Conservation (phyloP, 192 early-diverging fungal species). For the Coemansia sp. region DNA sequence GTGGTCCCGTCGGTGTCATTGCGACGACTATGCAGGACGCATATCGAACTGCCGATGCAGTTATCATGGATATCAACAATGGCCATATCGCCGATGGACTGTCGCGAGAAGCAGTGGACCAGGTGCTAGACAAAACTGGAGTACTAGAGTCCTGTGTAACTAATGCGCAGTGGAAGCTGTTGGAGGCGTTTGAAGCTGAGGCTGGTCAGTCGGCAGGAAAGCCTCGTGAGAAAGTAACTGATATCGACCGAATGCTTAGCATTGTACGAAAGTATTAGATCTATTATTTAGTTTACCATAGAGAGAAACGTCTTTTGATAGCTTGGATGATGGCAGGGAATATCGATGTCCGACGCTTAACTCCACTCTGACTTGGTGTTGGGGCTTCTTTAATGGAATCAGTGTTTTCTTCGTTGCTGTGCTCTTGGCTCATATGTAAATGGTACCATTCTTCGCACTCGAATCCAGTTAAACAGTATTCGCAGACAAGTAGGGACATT, state of each 20-base stretch:
- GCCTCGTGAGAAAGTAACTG: conserved; percentile 79
- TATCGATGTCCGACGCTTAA: conserved; percentile 9
- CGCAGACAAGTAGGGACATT: conserved; percentile 42
- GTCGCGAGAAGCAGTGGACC: conserved; percentile 17
- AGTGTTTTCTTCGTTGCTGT: conserved; percentile 18
- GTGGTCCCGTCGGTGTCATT: conserved; percentile 91
- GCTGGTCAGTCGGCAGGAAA: conserved; percentile 68
- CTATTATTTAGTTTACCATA: conserved; percentile 20
- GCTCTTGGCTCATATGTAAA: conserved; percentile 40
- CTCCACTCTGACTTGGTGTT: not conserved
- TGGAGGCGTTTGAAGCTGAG: conserved; percentile 75
- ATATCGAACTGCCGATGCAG: conserved; percentile 82
- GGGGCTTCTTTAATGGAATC: not conserved
- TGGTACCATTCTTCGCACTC: conserved; percentile 53
- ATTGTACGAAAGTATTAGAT: conserved; percentile 20
- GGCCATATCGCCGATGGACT: conserved; percentile 40
- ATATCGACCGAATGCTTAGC: conserved; percentile 63
- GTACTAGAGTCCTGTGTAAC: conserved; percentile 54
- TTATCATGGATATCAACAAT: conserved; percentile 62
- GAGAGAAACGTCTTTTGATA: conserved; percentile 25
- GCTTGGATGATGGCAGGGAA: conserved; percentile 31
- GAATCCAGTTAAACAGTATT: conserved; percentile 39
- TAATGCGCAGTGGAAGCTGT: conserved; percentile 78
- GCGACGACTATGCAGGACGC: conserved; percentile 94
- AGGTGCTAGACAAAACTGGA: conserved; percentile 26